Conservation (phyloP, 1,284 basidiomycete genomes). For the Puccinia horiana region DNA sequence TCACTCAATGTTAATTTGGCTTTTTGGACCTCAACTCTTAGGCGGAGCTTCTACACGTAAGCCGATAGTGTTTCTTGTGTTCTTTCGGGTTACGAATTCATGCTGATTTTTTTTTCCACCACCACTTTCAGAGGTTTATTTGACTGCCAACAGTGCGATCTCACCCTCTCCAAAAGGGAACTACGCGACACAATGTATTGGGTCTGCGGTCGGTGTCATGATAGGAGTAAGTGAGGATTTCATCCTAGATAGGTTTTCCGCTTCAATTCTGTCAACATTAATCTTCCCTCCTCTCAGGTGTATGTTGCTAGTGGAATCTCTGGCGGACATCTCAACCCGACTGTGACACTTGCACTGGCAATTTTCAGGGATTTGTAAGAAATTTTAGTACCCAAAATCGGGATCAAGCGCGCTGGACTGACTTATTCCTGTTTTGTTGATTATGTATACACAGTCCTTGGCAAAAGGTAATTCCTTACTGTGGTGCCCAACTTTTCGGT, state of each 20-base stretch:
- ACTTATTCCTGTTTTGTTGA: background rate
- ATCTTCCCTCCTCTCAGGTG: background rate
- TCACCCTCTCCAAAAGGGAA: conserved; percentile 25
- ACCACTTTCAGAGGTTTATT: conserved; percentile 24
- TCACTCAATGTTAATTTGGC: background rate
- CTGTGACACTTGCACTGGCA: conserved; percentile 24
- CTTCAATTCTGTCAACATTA: background rate
- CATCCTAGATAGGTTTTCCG: background rate
- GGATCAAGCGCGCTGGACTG: background rate
- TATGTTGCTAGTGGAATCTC: conserved; percentile 36
- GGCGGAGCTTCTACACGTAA: conserved; percentile 26
- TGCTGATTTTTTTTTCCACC: background rate
- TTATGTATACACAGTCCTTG: conserved; percentile 15
- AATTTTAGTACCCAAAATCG: background rate
- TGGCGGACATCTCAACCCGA: conserved; percentile 36
- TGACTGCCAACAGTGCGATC: conserved; percentile 24
- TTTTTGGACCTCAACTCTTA: background rate
- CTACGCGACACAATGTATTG: conserved; percentile 29
- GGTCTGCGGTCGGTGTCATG: conserved; percentile 35
- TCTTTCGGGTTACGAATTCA: background rate
- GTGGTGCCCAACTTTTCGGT: conserved; percentile 26
- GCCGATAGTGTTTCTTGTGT: background rate
- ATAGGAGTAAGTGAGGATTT: conserved; percentile 25
- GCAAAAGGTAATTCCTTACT: conserved; percentile 40
- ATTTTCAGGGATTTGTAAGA: conserved; percentile 33